Evolutionary conservation across 2,329 filamentous ascomycete genomes (phyloP).

Genomic region (Mycogone perniciosa): DNA sequence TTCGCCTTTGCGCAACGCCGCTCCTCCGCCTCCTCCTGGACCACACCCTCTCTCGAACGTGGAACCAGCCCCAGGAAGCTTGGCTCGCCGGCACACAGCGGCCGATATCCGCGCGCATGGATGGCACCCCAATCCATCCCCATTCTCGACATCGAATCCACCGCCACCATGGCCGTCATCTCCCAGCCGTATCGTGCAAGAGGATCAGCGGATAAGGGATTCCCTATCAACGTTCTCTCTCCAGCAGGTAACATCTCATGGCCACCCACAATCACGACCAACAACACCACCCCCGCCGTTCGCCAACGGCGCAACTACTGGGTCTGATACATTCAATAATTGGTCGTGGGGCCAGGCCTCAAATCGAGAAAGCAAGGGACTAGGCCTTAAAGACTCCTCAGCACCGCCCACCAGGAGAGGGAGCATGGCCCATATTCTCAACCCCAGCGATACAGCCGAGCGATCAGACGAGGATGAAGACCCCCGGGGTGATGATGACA

Average conservation of each 20-base stretch:
- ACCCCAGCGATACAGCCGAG: constrained; percentile 51
- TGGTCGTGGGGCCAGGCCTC: constrained; percentile 51
- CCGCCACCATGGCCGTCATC: constrained; percentile 49
- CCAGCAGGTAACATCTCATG: constrained; percentile 34
- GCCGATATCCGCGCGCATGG: constrained; percentile 90
- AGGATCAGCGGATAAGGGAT: constrained; percentile 52
- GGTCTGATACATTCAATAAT: constrained; percentile 42
- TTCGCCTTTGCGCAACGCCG: constrained; percentile 65
- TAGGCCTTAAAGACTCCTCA: constrained; percentile 48
- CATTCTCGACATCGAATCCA: constrained; percentile 54
- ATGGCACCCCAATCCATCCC: constrained; percentile 60
- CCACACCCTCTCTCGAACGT: constrained; percentile 61
- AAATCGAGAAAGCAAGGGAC: constrained; percentile 43
- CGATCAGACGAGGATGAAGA: constrained; percentile 52
- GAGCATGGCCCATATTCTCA: constrained; percentile 59
- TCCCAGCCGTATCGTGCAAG: constrained; percentile 41
- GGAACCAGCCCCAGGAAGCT: constrained; percentile 58
- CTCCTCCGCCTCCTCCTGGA: constrained; percentile 56
- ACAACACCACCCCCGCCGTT: constrained; percentile 43
- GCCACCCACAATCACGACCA: constrained; percentile 44
- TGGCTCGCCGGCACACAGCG: constrained; percentile 83
- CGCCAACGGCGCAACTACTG: constrained; percentile 32
- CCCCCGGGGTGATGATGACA: constrained; percentile 49
- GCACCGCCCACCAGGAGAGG: constrained; percentile 50
- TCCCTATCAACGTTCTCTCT: constrained; percentile 51